phyloP scores from a whole-genome alignment of 805 yeast species.

The Osmozyma mogii region DNA sequence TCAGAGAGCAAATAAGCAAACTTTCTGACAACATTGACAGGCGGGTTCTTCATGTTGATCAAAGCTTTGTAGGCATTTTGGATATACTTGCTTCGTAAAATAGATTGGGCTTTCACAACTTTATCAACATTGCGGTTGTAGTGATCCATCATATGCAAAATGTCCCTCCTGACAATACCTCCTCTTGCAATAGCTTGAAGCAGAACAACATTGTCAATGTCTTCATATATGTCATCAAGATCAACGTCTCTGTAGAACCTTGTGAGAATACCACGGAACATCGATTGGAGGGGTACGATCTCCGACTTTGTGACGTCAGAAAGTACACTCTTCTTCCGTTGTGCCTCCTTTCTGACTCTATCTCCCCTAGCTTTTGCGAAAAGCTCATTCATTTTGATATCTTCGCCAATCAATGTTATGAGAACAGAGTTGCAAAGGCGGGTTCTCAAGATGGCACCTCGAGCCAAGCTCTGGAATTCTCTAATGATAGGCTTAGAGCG shows the following conservation, averaged over 20 bases:
- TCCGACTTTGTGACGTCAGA: constrained; percentile 11
- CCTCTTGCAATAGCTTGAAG: constrained; percentile 57
- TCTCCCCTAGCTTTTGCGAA: constrained; percentile 40
- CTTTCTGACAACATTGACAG: constrained; percentile 63
- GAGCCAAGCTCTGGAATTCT: constrained; percentile 35
- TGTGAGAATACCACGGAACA: constrained; percentile 53
- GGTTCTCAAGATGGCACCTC: constrained; percentile 40
- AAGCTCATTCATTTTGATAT: constrained; percentile 26
- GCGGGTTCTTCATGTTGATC: constrained; percentile 65
- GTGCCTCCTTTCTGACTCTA: constrained; percentile 22
- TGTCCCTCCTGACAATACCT: constrained; percentile 25
- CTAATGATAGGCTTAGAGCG: constrained; percentile 1
- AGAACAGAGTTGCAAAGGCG: constrained; percentile 35
- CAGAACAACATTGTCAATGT: constrained; percentile 28
- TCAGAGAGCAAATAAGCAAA: constrained; percentile 73
- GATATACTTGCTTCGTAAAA: constrained; percentile 58
- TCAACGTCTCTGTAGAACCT: constrained; percentile 50
- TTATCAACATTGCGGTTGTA: constrained; percentile 50
- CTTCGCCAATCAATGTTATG: constrained; percentile 34
- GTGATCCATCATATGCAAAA: constrained; percentile 29
- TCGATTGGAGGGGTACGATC: constrained; percentile 45
- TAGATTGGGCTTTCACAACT: constrained; percentile 68
- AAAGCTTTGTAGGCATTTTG: constrained; percentile 68
- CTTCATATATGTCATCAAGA: constrained; percentile 44
- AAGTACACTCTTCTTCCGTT: constrained; percentile 10